Percentiles rank a stretch among this genome's conserved stretches.
These are phyloP conservation scores for Westerdykella ornata DNA, from an alignment of 2,329 filamentous ascomycete genomes.

Conservation along the genomic window DNA sequence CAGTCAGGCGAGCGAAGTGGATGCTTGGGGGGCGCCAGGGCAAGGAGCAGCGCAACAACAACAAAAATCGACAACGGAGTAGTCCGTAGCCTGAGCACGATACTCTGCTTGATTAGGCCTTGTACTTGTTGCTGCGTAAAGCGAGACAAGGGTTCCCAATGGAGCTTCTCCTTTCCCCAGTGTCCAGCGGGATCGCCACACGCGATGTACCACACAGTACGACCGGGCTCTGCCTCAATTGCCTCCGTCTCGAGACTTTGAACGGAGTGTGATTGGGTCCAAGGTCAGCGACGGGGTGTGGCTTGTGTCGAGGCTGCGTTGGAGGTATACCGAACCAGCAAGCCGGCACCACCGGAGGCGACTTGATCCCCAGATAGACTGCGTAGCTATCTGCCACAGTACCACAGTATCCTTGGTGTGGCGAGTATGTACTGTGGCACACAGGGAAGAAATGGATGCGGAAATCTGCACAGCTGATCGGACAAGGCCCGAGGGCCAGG, in stretches of 20 bases:
- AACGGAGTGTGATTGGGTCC: constrained; percentile 24
- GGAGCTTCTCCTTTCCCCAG: constrained; percentile 19
- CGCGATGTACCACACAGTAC: no score
- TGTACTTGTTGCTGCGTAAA: no score
- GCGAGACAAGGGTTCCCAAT: constrained; percentile 14
- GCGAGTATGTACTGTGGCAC: constrained; percentile 34
- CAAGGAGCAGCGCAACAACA: constrained; percentile 27
- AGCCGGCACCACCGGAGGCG: constrained; percentile 34
- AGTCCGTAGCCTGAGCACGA: constrained; percentile 8
- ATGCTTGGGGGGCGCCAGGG: constrained; percentile 23
- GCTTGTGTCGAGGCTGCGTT: constrained; percentile 22
- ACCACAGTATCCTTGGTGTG: constrained; percentile 28
- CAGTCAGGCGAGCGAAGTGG: constrained; percentile 29
- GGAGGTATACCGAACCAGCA: constrained; percentile 26
- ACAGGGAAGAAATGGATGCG: constrained; percentile 7
- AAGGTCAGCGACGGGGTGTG: constrained; percentile 18
- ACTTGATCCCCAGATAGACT: constrained; percentile 29
- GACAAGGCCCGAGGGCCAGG: background rate
- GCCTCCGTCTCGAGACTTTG: constrained; percentile 20
- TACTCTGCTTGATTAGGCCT: constrained; percentile 18
- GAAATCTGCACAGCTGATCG: background rate
- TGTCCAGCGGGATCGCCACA: constrained; percentile 26
- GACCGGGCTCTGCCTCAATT: constrained; percentile 31
- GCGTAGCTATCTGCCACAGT: no score
- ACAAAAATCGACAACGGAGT: constrained; percentile 20